These are phyloP conservation scores for Carex cristatella DNA, from an alignment of 176 grass and related monocot genomes.

Conservation along the genomic window DNA sequence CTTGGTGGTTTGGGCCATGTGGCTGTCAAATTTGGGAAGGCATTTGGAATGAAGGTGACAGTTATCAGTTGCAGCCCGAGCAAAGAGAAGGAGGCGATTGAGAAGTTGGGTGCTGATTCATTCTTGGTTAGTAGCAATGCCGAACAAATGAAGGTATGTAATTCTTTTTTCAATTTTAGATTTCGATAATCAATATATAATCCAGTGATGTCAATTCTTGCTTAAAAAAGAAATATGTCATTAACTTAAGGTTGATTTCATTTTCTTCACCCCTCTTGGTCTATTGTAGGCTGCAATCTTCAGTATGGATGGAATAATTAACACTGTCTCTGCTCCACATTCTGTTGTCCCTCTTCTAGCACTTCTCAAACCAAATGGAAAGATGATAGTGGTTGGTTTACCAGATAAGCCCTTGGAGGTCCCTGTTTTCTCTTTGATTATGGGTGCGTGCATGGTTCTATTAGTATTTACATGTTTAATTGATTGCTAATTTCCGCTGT, in stretches of 20 bases:
- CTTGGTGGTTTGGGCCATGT: constrained; percentile 62
- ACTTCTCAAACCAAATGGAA: constrained; percentile 46
- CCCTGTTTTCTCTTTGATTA: constrained; percentile 29
- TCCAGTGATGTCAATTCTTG: not conserved
- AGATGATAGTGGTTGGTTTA: constrained; percentile 50
- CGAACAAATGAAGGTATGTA: constrained; percentile 40
- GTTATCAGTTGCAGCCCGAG: constrained; percentile 51
- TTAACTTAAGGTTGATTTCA: not conserved
- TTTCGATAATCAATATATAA: not conserved
- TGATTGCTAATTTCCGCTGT: not conserved
- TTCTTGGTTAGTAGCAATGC: constrained; percentile 39
- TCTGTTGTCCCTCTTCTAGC: constrained; percentile 27
- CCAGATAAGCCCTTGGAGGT: constrained; percentile 45
- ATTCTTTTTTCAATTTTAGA: not conserved
- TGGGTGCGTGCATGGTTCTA: constrained; percentile 9
- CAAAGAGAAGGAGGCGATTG: constrained; percentile 50
- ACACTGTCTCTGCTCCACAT: constrained; percentile 50
- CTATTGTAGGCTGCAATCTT: constrained; percentile 20
- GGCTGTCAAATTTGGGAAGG: constrained; percentile 63
- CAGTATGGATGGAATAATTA: constrained; percentile 54
- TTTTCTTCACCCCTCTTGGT: not conserved
- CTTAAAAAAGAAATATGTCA: not conserved
- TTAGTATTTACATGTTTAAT: not conserved
- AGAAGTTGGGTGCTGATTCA: constrained; percentile 42
- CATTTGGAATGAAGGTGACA: constrained; percentile 66